Percentiles rank a stretch among this genome's conserved stretches.
Conservation (phyloP, 495 filamentous ascomycete genomes). For the Penicillium cataractarum region DNA sequence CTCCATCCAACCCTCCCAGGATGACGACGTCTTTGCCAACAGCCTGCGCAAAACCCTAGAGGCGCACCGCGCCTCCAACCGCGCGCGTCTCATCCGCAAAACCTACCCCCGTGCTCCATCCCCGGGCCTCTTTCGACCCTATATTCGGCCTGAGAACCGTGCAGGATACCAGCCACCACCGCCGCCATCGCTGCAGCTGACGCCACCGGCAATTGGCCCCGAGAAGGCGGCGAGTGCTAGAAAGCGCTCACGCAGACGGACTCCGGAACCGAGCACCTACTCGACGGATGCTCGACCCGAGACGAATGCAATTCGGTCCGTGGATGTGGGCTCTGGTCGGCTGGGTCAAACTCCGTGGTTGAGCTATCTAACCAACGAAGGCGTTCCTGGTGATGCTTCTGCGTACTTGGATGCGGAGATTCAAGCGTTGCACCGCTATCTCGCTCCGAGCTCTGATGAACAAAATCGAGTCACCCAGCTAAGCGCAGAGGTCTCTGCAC, state of each 20-base stretch:
- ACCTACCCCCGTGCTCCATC: slow-evolving; percentile 15
- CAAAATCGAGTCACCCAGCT: slow-evolving; percentile 31
- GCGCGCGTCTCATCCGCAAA: slow-evolving; percentile 48
- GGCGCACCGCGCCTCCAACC: slow-evolving; percentile 54
- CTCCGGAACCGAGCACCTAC: slow-evolving; percentile 1
- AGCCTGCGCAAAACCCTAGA: slow-evolving; percentile 52
- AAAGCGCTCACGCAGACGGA: slow-evolving; percentile 15
- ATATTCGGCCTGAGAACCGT: slow-evolving; percentile 26
- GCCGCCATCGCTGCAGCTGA: neutral
- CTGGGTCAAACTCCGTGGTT: slow-evolving; percentile 41
- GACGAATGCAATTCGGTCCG: slow-evolving; percentile 23
- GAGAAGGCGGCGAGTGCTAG: slow-evolving; percentile 4
- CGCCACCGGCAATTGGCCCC: neutral
- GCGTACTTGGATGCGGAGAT: slow-evolving; percentile 50
- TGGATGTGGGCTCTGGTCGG: neutral
- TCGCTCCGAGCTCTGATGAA: slow-evolving; percentile 43
- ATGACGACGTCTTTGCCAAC: slow-evolving; percentile 36
- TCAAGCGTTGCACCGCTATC: slow-evolving; percentile 46
- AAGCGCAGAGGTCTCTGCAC: slow-evolving; percentile 26
- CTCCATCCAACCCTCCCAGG: slow-evolving; percentile 15
- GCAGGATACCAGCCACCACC: slow-evolving; percentile 23
- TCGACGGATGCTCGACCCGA: neutral
- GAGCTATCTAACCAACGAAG: slow-evolving; percentile 14
- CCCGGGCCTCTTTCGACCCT: slow-evolving; percentile 28
- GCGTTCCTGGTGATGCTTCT: slow-evolving; percentile 17